Evolutionary conservation across 345 rosid genomes (phyloP), one percentile per base, ranked within the genome.

Genomic region (Cardamine resedifolia): DNA sequence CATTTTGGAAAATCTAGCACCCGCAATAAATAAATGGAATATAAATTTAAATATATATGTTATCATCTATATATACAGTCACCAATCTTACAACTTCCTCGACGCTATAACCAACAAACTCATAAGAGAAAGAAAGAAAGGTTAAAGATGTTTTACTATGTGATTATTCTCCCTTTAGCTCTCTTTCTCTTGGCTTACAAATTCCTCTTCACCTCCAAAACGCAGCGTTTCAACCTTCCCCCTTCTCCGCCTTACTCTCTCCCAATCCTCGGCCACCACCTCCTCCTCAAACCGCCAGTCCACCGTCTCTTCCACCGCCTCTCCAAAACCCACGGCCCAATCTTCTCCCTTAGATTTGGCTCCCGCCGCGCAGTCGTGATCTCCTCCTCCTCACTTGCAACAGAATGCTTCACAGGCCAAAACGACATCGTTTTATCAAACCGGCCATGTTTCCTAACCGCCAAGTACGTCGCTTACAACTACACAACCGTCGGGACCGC

Each of bases 211-310:
- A 9, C 39, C 34, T 44, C 70, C 26, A 69, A 55, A 62, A 27
- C 67, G 28, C 18, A 36, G 0, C 63, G 58, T 68, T 62, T 23
- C 7, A 64, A 70, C 52, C 80, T 76, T 26, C 80, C 80, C 2
- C 87, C 88, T 1, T 85, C 87, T 0, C 69, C 80, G 6, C 87
- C 85, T 11, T 21, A 64, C 18, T 38, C 83, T 65, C 79, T 84
- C 41, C 91, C 88, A n/a, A 39, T 86, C 27, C 41, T 84, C 12
- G 88, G 91, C 66, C 88, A 81, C 64, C 80, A 83, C 38, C 73
- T 59, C 63, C 84, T 83, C 62, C 23, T 86, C 27, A 83, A 64
- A 53, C 64, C 78, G 1, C 81, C 86, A 3, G 66, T 86, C 16
- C 71, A 80, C 62, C 72, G 43, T 18, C 56, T 83, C 3, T 50